Conservation (phyloP, 139 green algal species). For the Haematococcus sp. region DNA sequence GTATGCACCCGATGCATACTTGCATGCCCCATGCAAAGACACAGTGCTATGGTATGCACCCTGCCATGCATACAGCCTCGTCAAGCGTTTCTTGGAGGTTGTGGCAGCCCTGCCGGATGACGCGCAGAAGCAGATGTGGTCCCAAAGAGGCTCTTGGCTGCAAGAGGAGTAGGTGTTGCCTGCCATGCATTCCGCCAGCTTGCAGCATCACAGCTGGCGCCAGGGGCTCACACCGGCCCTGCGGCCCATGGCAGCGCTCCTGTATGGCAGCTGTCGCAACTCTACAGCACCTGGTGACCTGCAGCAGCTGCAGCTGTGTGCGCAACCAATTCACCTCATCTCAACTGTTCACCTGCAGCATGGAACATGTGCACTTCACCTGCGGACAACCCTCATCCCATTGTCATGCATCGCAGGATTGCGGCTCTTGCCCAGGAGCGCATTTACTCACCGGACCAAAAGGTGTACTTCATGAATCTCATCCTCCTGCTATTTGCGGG, state of each 20-base stretch:
- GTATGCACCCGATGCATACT: too few species aligned
- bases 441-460: slow-evolving; percentile 27
- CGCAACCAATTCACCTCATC: not conserved
- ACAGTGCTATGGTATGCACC: not conserved
- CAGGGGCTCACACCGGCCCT: too few species aligned
- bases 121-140: slow-evolving; percentile 20
- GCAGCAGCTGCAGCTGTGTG: not conserved
- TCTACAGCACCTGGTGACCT: too few species aligned
- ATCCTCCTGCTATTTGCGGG: slow-evolving; percentile 30
- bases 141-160: slow-evolving; percentile 20
- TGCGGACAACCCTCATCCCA: too few species aligned
- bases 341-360: not conserved
- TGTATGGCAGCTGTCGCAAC: too few species aligned
- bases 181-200: not conserved
- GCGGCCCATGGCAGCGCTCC: too few species aligned
- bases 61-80: not conserved
- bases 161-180: slow-evolving; percentile 26
- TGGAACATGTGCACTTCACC: too few species aligned
- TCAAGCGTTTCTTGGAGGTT: slow-evolving; percentile 24
- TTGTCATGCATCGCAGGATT: too few species aligned
- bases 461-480: slow-evolving; percentile 34
- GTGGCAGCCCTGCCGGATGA: slow-evolving; percentile 15
- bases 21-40: too few species aligned
- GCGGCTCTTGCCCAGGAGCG: slow-evolving; percentile 30
- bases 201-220: too few species aligned